Evolutionary conservation across 1,284 basidiomycete genomes (phyloP), one percentile per base, ranked within the genome.

Genomic region (Ustilago lituana): DNA sequence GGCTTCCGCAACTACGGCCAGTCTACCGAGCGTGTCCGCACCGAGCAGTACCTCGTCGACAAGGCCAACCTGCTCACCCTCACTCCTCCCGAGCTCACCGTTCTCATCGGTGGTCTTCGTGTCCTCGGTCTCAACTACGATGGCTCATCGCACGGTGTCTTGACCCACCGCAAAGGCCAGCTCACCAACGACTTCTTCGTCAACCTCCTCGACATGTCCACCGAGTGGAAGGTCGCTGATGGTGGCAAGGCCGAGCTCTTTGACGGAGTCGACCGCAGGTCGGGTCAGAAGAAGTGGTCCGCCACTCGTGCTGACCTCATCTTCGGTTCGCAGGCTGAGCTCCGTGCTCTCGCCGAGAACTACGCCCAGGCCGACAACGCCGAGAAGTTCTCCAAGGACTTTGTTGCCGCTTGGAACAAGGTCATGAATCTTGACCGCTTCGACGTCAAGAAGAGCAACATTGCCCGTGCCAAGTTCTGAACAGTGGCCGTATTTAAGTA

Each of bases 141-240:
- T 44, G 48, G 44, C 44, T 66, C 63, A 22, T 43, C 37, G 19
- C 56, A 55, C 56, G 63, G 56, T 48, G 63, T 66, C 6, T 22
- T 66, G 19, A 66, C 63, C 15, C 56, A 59, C 52, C 56, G 51
- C 19, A 40, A 33, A 7, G 63, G 63, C 26, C 46, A 66, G 63
- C 63, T 66, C 20, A 48, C 56, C 47, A 66, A 66, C 56, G 63
- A 66, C 56, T 66, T 55, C 39, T 66, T 52, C 15, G 56, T 66
- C 56, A 66, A 66, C 56, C 26, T 66, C 40, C 63, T 66, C 53
- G 63, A 66, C 52, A 66, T 60, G 63, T 51, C 47, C 48, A 66
- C 56, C 52, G 63, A 59, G 48, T 66, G 63, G 63, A 66, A 66
- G 63, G 47, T 26, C 14, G 53, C 63, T 12, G 63, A 66, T 36